Percentiles rank a stretch among this genome's conserved stretches.
phyloP scores from a whole-genome alignment of 2,329 filamentous ascomycete species.

The Colletotrichum sidae region DNA sequence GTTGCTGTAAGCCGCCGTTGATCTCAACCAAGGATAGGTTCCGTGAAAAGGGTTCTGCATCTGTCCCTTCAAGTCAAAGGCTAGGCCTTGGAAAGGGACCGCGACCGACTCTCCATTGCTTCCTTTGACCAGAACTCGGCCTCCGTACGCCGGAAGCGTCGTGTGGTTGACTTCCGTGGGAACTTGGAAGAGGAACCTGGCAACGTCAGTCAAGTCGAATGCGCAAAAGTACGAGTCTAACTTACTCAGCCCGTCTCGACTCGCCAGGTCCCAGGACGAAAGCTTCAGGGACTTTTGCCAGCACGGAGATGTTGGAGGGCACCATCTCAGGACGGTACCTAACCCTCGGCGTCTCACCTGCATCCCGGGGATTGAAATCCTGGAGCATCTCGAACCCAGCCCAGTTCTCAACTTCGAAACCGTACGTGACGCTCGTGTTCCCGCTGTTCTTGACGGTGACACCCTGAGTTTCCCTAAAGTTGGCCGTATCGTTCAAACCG shows the following conservation, averaged over 20 bases:
- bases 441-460: conserved; percentile 16
- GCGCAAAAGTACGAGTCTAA: neutral
- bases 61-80: conserved; percentile 30
- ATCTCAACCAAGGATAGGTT: conserved; percentile 31
- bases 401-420: conserved; percentile 31
- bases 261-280: conserved; percentile 32
- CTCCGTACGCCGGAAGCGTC: conserved; percentile 48
- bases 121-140: conserved; percentile 46
- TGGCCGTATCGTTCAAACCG: conserved; percentile 55
- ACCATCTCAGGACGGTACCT: conserved; percentile 38
- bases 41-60: conserved; percentile 33
- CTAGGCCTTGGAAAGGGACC: conserved; percentile 42
- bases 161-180: conserved; percentile 44
- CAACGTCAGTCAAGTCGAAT: neutral
- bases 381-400: conserved; percentile 40
- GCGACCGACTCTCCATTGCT: conserved; percentile 47
- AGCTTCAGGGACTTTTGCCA: conserved; percentile 31
- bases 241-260: conserved; percentile 26
- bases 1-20: conserved; percentile 12
- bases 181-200: conserved; percentile 40
- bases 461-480: conserved; percentile 43
- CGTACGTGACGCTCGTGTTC: conserved; percentile 11
- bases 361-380: conserved; percentile 20
- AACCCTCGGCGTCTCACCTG: conserved; percentile 31
- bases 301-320: conserved; percentile 36